Conservation (phyloP, 176 grass and related monocot species). For the Oryza glaberrima region DNA sequence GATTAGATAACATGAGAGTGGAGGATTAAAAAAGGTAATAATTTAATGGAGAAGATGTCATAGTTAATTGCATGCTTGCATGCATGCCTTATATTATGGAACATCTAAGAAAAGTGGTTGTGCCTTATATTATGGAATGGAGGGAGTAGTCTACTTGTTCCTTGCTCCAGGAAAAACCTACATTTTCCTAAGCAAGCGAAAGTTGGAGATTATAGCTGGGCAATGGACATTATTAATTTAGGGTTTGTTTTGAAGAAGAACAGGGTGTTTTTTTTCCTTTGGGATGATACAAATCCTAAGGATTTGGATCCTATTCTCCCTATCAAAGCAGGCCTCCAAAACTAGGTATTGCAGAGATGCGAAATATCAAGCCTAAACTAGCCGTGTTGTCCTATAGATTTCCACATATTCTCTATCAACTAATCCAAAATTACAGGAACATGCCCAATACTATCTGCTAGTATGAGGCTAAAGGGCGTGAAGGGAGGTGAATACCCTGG, state of each 20-base stretch:
- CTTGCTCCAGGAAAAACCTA: slow-evolving; percentile 2
- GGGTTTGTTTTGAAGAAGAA: background rate
- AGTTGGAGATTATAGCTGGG: background rate
- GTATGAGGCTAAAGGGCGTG: background rate
- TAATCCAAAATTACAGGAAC: background rate
- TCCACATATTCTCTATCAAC: background rate
- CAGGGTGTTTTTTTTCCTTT: no score
- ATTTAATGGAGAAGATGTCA: no score
- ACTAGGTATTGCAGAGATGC: slow-evolving; percentile 2
- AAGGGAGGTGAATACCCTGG: background rate
- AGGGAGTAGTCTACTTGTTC: background rate
- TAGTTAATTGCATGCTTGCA: no score
- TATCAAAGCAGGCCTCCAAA: background rate
- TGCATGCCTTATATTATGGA: no score
- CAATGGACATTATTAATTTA: no score
- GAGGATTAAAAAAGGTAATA: no score
- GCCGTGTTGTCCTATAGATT: background rate
- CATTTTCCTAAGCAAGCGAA: slow-evolving; percentile 7
- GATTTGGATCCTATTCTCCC: no score
- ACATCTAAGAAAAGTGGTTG: no score
- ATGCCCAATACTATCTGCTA: background rate
- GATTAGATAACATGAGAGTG: no score
- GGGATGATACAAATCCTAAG: no score
- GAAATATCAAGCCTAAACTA: background rate
- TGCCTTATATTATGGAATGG: no score